Percentiles rank a stretch among this genome's conserved stretches.
Conservation (phyloP, 352 stramenopile species). For the Pythium diclinum region DNA sequence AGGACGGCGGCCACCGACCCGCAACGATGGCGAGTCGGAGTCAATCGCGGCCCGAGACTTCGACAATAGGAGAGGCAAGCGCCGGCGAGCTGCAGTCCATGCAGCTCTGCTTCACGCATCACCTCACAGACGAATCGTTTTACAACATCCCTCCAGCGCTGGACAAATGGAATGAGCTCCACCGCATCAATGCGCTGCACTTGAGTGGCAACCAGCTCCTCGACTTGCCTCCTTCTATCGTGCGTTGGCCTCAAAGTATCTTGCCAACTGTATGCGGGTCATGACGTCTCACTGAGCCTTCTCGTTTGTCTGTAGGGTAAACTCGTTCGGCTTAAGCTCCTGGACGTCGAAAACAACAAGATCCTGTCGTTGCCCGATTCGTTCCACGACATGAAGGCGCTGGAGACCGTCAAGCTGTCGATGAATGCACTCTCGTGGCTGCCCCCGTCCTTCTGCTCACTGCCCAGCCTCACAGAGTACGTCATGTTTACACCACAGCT, state of each 20-base stretch:
- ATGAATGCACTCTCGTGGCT: constrained; percentile 60
- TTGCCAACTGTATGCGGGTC: no score
- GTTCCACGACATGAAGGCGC: constrained; percentile 43
- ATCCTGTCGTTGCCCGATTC: constrained; percentile 50
- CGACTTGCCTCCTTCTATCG: constrained; percentile 61
- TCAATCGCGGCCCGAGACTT: constrained; percentile 1
- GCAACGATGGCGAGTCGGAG: not conserved
- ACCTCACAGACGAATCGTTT: constrained; percentile 36
- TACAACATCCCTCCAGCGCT: constrained; percentile 40
- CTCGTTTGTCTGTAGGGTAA: no score
- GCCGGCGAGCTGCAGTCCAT: constrained; percentile 31
- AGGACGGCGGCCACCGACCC: not conserved
- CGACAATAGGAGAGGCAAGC: not conserved
- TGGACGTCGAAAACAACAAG: constrained; percentile 74
- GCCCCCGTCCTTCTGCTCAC: constrained; percentile 46
- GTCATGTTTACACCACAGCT: no score
- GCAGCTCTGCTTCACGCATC: constrained; percentile 46
- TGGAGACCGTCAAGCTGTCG: constrained; percentile 44
- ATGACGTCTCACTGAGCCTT: no score
- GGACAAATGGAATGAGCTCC: constrained; percentile 47
- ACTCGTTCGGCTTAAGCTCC: constrained; percentile 47
- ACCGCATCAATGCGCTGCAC: constrained; percentile 39
- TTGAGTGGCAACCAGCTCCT: constrained; percentile 62
- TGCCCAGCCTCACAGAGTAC: constrained; percentile 55
- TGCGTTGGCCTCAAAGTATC: no score